Base-by-base conservation (phyloP, 2,329 filamentous ascomycete species). In the Cercospora canescens region DNA sequence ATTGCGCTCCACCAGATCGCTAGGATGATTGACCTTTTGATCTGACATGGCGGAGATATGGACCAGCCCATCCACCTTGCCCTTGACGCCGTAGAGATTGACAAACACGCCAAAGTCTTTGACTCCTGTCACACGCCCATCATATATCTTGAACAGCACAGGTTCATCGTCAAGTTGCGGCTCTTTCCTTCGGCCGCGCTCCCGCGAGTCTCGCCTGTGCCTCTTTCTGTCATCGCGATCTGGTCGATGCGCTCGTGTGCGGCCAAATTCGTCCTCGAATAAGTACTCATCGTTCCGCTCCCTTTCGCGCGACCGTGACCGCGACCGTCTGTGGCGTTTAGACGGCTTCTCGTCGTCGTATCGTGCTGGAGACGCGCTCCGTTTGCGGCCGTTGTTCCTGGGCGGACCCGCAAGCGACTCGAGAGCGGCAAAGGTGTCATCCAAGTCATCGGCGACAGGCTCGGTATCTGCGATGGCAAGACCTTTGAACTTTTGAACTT, bases 71-170 rank as follows among this genome's bases (percentile, higher is more conserved):
- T 97, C 94, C 1, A 96, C 91, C 78, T 93, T 96, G 55, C 94
- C 94, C 73, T 86, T 89, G 1, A 99, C 90, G 18, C 93, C 91
- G 71, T 90, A 87, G n/a, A 99, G 78, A 72, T 96, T 97, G 65
- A 98, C 93, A 78, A 99, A 99, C 0, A 89, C 93, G 11, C 95
- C 95, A 79, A 98, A 99, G 68, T 97, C 93, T 74, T 97, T 98
- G 62, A 99, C 85, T 0, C 94, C 93, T 0, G 93, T 97, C 14
- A 98, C 92, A 74, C 90, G 89, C 1, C 95, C 95, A 69, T 93
- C 87, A 75, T 99, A 99, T 2, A 97, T 82, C 76, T 99, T 99
- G 83, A 89, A 89, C 6, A 96, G 80, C 35, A 94, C 83, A 0
- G 95, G 93, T 48, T 86, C 80, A 60, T 97, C 91, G 78, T 99